Percentiles rank a stretch among this genome's conserved stretches.
phyloP scores from a whole-genome alignment of 2,329 filamentous ascomycete genomes.

The Phaeomoniella chlamydospora region DNA sequence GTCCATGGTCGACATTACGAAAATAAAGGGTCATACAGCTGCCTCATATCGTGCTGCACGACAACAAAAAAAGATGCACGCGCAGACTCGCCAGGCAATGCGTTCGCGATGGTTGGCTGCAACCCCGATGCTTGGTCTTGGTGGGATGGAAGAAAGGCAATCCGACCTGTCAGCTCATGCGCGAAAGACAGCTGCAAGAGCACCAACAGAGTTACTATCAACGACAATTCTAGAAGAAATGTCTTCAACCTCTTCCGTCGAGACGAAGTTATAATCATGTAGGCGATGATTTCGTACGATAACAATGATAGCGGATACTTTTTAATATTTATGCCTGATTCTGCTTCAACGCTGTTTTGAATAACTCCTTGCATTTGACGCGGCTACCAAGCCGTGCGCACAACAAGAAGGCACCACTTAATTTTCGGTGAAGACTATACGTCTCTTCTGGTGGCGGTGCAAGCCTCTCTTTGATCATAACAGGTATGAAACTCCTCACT shows the following conservation, averaged over 20 bases:
- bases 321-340: too few species aligned
- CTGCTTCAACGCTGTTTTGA: conserved; percentile 35
- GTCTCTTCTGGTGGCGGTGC: conserved; percentile 94
- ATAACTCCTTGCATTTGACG: conserved; percentile 70
- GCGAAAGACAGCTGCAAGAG: not conserved
- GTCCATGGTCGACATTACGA: conserved; percentile 5
- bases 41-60: conserved; percentile 12
- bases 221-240: conserved; percentile 4
- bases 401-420: conserved; percentile 86
- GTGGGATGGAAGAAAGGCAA: not conserved
- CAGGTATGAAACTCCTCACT: conserved; percentile 72
- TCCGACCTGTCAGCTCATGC: not conserved
- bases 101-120: conserved; percentile 9
- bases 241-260: not conserved
- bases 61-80: conserved; percentile 10
- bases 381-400: conserved; percentile 75
- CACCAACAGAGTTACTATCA: not conserved
- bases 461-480: conserved; percentile 82
- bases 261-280: too few species aligned
- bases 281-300: too few species aligned
- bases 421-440: conserved; percentile 85
- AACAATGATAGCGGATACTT: too few species aligned
- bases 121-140: conserved; percentile 5
- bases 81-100: conserved; percentile 7
- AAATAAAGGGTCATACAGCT: conserved; percentile 10